Evolutionary conservation across 495 filamentous ascomycete genomes (phyloP).

Genomic region (Podospora comata): DNA sequence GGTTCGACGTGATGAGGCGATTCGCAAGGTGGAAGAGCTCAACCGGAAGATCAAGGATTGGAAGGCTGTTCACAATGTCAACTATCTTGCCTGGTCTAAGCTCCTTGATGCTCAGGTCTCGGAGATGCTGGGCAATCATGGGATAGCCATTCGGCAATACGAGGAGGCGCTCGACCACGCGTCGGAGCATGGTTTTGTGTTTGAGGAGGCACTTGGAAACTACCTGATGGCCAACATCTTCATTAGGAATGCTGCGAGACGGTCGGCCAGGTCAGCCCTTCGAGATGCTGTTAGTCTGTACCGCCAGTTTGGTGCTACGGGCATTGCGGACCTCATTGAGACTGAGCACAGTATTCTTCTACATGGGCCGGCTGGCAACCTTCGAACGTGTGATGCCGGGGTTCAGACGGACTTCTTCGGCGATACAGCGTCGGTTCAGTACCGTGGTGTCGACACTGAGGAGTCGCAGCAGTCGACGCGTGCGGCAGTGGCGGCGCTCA

Average conservation of each 20-base stretch:
- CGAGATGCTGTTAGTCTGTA: slow-evolving; percentile 72
- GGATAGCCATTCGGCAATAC: slow-evolving; percentile 60
- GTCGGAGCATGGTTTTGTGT: slow-evolving; percentile 67
- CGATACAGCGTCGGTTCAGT: slow-evolving; percentile 58
- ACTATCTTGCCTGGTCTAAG: slow-evolving; percentile 75
- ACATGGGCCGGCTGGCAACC: slow-evolving; percentile 58
- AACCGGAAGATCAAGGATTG: slow-evolving; percentile 63
- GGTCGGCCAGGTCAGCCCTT: slow-evolving; percentile 69
- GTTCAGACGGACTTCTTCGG: slow-evolving; percentile 72
- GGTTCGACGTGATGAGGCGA: slow-evolving; percentile 53
- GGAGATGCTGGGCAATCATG: slow-evolving; percentile 63
- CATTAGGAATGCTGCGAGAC: slow-evolving; percentile 63
- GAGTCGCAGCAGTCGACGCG: slow-evolving; percentile 52
- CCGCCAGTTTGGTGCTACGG: slow-evolving; percentile 67
- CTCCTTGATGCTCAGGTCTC: slow-evolving; percentile 69
- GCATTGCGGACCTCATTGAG: slow-evolving; percentile 67
- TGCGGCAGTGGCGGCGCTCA: slow-evolving; percentile 47
- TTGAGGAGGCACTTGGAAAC: slow-evolving; percentile 78
- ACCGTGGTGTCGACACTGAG: slow-evolving; percentile 47
- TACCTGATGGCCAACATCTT: slow-evolving; percentile 77
- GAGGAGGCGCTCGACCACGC: slow-evolving; percentile 79
- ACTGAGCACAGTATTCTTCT: slow-evolving; percentile 70
- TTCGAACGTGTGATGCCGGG: slow-evolving; percentile 61
- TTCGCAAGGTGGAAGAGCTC: slow-evolving; percentile 53
- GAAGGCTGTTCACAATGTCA: slow-evolving; percentile 65